phyloP scores from a whole-genome alignment of 1,284 basidiomycete species.

The Tylopilus sp. region DNA sequence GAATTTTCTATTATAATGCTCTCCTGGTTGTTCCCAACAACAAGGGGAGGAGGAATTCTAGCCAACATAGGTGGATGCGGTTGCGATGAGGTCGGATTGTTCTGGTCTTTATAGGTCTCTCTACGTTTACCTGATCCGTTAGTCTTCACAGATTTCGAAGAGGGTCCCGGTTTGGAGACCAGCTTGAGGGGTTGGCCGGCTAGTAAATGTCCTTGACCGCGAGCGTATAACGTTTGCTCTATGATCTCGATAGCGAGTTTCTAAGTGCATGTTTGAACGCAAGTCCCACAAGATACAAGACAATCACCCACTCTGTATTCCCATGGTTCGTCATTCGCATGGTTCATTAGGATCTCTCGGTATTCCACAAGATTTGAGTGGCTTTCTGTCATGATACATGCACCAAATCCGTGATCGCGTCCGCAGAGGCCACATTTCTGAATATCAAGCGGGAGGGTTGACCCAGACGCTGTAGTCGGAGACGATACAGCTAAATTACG shows the following conservation, averaged over 20 bases:
- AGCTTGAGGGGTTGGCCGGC: slow-evolving; percentile 71
- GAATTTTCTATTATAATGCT: slow-evolving; percentile 5
- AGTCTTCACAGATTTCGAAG: slow-evolving; percentile 3
- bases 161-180: slow-evolving; percentile 39
- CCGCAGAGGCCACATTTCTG: slow-evolving; percentile 72
- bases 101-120: not conserved
- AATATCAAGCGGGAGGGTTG: slow-evolving; percentile 26
- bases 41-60: not conserved
- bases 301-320: slow-evolving; percentile 64
- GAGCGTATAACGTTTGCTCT: slow-evolving; percentile 66
- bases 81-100: slow-evolving; percentile 9
- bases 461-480: slow-evolving; percentile 18
- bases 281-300: slow-evolving; percentile 2
- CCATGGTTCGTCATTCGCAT: slow-evolving; percentile 71
- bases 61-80: not conserved
- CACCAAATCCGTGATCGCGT: slow-evolving; percentile 57
- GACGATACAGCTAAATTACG: slow-evolving; percentile 13
- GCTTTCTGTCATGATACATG: slow-evolving; percentile 72
- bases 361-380: slow-evolving; percentile 76
- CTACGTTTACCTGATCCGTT: slow-evolving; percentile 7
- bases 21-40: slow-evolving; percentile 1
- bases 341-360: slow-evolving; percentile 69
- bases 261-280: slow-evolving; percentile 47
- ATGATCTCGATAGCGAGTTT: slow-evolving; percentile 72
- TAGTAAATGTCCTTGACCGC: slow-evolving; percentile 66